Evolutionary conservation across 2,329 filamentous ascomycete genomes (phyloP).

Genomic region (Clarireedia sp.): DNA sequence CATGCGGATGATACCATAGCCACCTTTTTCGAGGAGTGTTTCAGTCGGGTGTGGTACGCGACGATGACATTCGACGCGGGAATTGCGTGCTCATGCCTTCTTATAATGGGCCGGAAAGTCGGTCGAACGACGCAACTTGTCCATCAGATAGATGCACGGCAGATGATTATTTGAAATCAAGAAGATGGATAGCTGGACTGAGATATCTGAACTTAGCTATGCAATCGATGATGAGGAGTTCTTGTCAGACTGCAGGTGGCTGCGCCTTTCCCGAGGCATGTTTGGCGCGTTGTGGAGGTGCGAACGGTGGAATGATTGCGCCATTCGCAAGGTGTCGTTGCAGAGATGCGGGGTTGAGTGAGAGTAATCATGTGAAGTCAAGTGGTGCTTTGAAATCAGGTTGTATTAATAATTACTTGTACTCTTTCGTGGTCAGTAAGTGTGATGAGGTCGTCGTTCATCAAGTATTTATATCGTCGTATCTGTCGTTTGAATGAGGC

Average conservation of each 20-base stretch:
- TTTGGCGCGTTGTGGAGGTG: not conserved
- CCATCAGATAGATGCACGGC: too few relatives aligned
- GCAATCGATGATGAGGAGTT: not conserved
- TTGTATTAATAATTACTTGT: slow-evolving; percentile 2
- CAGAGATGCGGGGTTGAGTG: not conserved
- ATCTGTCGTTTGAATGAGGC: not conserved
- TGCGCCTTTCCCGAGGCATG: not conserved
- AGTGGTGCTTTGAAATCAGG: slow-evolving; percentile 6
- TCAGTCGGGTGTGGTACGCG: not conserved
- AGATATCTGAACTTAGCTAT: too few relatives aligned
- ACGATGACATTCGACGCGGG: not conserved
- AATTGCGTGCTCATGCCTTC: slow-evolving; percentile 5
- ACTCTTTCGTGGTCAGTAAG: not conserved
- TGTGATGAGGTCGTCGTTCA: not conserved
- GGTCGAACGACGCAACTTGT: not conserved
- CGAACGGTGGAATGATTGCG: not conserved
- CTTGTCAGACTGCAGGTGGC: not conserved
- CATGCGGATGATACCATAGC: not conserved
- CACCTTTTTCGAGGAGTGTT: not conserved
- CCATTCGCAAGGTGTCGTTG: not conserved
- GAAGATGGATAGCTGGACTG: not conserved
- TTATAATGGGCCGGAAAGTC: slow-evolving; percentile 3
- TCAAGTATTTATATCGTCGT: not conserved
- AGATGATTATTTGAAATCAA: not conserved
- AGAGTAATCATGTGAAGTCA: not conserved